These are phyloP conservation scores for Cryptococcus sp. DNA, from an alignment of 1,284 basidiomycete genomes.

Conservation along the genomic window DNA sequence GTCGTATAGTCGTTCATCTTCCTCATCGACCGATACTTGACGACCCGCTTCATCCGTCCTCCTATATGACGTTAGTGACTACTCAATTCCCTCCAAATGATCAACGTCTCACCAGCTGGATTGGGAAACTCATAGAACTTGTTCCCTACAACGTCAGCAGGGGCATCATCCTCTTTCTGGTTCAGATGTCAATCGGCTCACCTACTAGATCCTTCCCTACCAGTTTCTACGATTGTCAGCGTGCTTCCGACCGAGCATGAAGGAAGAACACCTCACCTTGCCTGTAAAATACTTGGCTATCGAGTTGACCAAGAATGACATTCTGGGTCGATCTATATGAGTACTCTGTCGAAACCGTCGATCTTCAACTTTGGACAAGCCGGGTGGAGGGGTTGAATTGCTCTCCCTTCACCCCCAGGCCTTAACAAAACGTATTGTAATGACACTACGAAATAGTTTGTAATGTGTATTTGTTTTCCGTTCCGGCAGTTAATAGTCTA, in stretches of 20 bases:
- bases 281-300: conserved; percentile 1
- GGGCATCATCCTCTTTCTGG: neutral
- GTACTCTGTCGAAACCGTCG: no score
- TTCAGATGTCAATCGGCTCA: neutral
- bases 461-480: no score
- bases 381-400: conserved; percentile 3
- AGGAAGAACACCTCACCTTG: conserved; percentile 3
- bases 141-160: conserved; percentile 17
- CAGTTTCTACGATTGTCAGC: conserved; percentile 7
- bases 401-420: no score
- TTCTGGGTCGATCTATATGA: neutral
- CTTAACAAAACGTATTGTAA: no score
- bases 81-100: neutral
- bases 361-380: neutral
- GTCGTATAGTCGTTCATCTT: conserved; percentile 23
- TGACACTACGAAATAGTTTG: no score
- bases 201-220: conserved; percentile 16
- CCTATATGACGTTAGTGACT: conserved; percentile 11
- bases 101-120: conserved; percentile 14
- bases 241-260: neutral
- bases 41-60: conserved; percentile 21
- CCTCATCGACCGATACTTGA: conserved; percentile 25
- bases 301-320: neutral
- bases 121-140: conserved; percentile 27
- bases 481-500: no score